Conservation (phyloP, 192 early-diverging fungal genomes). For the Geranomyces michiganensis region DNA sequence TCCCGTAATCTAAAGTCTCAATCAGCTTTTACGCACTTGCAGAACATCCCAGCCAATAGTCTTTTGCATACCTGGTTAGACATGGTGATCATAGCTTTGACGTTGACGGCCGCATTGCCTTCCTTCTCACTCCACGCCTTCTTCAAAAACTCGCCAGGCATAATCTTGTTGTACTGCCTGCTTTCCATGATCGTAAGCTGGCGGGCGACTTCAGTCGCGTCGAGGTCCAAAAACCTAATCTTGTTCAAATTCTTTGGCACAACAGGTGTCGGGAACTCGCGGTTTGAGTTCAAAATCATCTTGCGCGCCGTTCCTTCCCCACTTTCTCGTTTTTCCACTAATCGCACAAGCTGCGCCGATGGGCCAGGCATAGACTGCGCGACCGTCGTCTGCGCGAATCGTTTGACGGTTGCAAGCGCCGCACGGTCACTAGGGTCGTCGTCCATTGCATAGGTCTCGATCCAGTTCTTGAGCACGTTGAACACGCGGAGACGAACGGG, state of each 20-base stretch:
- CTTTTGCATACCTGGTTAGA: conserved; percentile 69
- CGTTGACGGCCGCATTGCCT: conserved; percentile 71
- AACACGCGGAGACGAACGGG: conserved; percentile 92
- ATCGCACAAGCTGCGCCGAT: conserved; percentile 69
- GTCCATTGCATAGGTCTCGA: conserved; percentile 88
- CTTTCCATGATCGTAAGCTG: conserved; percentile 95
- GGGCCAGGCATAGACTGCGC: conserved; percentile 51
- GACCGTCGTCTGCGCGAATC: conserved; percentile 76
- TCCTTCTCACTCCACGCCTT: conserved; percentile 79
- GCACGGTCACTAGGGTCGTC: conserved; percentile 70
- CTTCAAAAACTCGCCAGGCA: conserved; percentile 85
- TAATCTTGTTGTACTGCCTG: conserved; percentile 79
- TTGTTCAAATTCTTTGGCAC: conserved; percentile 78
- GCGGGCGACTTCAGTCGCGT: conserved; percentile 89
- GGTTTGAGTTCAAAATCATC: conserved; percentile 30
- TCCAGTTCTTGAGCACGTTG: conserved; percentile 95
- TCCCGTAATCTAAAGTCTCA: conserved; percentile 59
- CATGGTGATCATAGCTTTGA: conserved; percentile 83
- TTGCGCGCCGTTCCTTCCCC: conserved; percentile 27
- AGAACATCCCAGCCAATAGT: neutral
- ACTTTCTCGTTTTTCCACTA: conserved; percentile 78
- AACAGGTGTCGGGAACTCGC: conserved; percentile 71
- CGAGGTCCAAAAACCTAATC: conserved; percentile 84
- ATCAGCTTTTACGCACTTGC: neutral
- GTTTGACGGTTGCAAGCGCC: conserved; percentile 66